Evolutionary conservation across 1,284 basidiomycete species (phyloP).

Genomic region (Ceratobasidium sp.): DNA sequence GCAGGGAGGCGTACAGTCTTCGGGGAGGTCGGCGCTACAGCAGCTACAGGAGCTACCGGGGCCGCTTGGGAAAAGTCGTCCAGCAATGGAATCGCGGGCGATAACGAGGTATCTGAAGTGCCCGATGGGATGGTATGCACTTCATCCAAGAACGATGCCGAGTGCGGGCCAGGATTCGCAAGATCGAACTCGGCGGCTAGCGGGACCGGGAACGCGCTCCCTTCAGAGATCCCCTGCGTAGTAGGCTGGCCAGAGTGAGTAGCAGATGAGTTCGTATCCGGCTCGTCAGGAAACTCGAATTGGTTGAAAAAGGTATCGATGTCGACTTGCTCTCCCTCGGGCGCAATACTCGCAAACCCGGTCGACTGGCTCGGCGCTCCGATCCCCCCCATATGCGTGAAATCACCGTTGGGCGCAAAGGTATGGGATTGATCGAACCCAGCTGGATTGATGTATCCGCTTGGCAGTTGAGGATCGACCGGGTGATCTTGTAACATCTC

Average conservation of each 20-base stretch:
- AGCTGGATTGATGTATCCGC: not conserved
- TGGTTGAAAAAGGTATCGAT: slow-evolving; percentile 46
- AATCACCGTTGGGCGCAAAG: not conserved
- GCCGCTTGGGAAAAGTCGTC: slow-evolving; percentile 33
- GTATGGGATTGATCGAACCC: slow-evolving; percentile 11
- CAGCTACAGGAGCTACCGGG: not conserved
- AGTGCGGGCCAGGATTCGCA: slow-evolving; percentile 35
- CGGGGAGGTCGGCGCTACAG: not conserved
- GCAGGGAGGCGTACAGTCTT: slow-evolving; percentile 9
- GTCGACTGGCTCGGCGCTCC: not conserved
- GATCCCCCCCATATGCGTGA: not conserved
- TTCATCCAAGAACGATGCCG: slow-evolving; percentile 39
- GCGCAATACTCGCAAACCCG: slow-evolving; percentile 33
- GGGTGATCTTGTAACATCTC: slow-evolving; percentile 36
- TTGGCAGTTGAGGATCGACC: not conserved
- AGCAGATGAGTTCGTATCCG: not conserved
- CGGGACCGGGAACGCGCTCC: slow-evolving; percentile 20
- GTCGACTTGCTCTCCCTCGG: slow-evolving; percentile 41
- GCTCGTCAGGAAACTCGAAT: slow-evolving; percentile 26
- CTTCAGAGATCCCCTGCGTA: not conserved
- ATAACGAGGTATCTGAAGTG: slow-evolving; percentile 38
- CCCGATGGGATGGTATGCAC: slow-evolving; percentile 25
- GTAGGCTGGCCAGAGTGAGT: not conserved
- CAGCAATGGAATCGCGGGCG: slow-evolving; percentile 36
- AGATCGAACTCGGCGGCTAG: slow-evolving; percentile 45